phyloP scores from a whole-genome alignment of 768 basidiomycete genomes.

The Mycena latifolia region DNA sequence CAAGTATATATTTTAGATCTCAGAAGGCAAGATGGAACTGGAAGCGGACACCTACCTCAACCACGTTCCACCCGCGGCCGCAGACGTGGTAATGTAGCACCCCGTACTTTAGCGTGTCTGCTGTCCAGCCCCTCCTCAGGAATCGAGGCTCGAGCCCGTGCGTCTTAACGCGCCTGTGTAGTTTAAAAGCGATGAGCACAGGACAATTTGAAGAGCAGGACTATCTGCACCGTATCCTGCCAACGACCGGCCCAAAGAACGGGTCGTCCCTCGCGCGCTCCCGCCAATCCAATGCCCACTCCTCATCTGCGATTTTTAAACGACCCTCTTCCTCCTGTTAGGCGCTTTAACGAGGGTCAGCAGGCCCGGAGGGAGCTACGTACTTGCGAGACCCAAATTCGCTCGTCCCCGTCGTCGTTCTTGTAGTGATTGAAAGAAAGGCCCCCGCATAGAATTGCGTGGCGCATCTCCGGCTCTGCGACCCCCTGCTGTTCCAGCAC shows the following conservation, averaged over 20 bases:
- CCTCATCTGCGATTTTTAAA: neutral
- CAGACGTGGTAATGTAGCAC: slow-evolving; percentile 1
- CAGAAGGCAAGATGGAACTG: too few relatives aligned
- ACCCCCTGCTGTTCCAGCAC: neutral
- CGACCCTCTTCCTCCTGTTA: neutral
- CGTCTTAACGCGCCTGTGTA: slow-evolving; percentile 2
- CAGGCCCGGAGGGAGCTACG: too few relatives aligned
- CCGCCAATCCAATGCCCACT: slow-evolving; percentile 11
- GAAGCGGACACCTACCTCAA: slow-evolving; percentile 1
- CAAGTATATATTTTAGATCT: too few relatives aligned
- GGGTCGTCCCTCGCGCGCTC: slow-evolving; percentile 12
- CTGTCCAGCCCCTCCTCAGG: slow-evolving; percentile 20
- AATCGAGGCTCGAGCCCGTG: slow-evolving; percentile 5
- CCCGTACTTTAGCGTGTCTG: slow-evolving; percentile 22
- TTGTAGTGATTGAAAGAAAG: slow-evolving; percentile 19
- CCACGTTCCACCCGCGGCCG: neutral
- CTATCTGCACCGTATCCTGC: neutral
- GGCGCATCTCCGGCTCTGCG: neutral
- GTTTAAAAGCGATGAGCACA: neutral
- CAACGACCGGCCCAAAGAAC: slow-evolving; percentile 6
- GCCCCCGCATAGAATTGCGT: neutral
- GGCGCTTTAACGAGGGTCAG: neutral
- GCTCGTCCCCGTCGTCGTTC: slow-evolving; percentile 11
- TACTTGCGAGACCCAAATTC: slow-evolving; percentile 20
- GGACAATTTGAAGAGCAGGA: too few relatives aligned